Evolutionary conservation across 768 basidiomycete genomes (phyloP), one percentile per base, ranked within the genome.

Genomic region (Amanita rimosa): DNA sequence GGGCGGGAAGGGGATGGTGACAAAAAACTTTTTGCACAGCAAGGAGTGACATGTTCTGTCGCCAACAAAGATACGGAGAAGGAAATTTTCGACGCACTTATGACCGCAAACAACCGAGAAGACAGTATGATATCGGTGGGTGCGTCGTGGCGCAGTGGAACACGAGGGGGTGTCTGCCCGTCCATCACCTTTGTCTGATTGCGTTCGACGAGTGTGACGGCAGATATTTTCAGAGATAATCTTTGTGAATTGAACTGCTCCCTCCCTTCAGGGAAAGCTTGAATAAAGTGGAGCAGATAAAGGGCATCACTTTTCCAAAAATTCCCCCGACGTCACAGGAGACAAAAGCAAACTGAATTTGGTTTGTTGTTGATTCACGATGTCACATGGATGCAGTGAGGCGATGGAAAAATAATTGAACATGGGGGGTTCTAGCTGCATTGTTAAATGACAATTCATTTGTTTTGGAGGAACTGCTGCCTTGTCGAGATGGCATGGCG

Each of bases 321-420:
- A n/a, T n/a, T 16, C 14, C 16, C 41, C 41, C 41, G 41, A 43
- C 41, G 41, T 43, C 41, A 43, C 41, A 43, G 41, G 41, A 43
- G 6, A 27, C 41, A 43, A 27, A n/a, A 26, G n/a, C 26, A 26
- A 19, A 43, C 41, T 26, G 41, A 43, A 43, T 16, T n/a, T 27
- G 7, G 26, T 43, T 27, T 17, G 41, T 27, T 17, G 41, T 43
- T 43, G 3, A 27, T 27, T n/a, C 26, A 27, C n/a, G 26, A 29
- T n/a, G 41, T 43, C 41, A 43, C 24, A 27, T 43, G 41, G 41
- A 27, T 8, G 13, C n/a, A 27, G 26, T 4, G 26, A 27, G 24
- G 24, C 26, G 11, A 43, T 27, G 41, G 41, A 27, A 43, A 43
- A 43, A 43, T 24, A n/a, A 13, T 41, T 41, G 24, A 27, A 27